These are phyloP conservation scores for Eustoma russellianum DNA, from an alignment of 257 asterid species.

Conservation along the genomic window DNA sequence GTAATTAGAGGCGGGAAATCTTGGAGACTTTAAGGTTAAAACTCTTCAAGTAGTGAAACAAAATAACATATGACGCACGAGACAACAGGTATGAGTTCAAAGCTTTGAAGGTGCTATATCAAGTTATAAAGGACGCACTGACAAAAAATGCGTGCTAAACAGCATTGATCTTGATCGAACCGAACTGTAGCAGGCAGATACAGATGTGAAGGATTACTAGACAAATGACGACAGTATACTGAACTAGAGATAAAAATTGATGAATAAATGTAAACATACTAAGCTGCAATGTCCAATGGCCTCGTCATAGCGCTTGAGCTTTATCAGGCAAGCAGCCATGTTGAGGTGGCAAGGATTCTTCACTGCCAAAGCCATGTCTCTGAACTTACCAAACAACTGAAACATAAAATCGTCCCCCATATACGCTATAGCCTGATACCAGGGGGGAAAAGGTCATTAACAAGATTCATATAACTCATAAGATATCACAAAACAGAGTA, in stretches of 20 bases:
- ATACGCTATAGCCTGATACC: conserved; percentile 78
- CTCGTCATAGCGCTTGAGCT: conserved; percentile 77
- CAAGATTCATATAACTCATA: neutral
- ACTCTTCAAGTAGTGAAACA: too few relatives aligned
- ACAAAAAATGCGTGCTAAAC: too few relatives aligned
- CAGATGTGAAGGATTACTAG: neutral
- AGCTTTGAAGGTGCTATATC: too few relatives aligned
- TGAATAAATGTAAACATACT: conserved; percentile 32
- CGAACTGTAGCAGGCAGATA: neutral
- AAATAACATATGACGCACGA: too few relatives aligned
- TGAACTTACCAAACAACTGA: conserved; percentile 87
- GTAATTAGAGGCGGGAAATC: too few relatives aligned
- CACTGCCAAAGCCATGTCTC: conserved; percentile 96
- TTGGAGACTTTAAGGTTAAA: too few relatives aligned
- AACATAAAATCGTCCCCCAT: conserved; percentile 99
- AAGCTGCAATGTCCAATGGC: conserved; percentile 91
- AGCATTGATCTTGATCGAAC: too few relatives aligned
- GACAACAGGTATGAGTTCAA: too few relatives aligned
- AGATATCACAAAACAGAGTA: conserved; percentile 3
- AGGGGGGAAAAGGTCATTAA: conserved; percentile 5
- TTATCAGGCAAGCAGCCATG: conserved; percentile 86
- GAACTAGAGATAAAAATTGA: neutral
- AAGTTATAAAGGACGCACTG: too few relatives aligned
- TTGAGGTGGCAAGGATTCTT: conserved; percentile 97
- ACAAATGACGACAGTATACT: neutral